Evolutionary conservation across 176 grass and related monocot genomes (phyloP), one percentile per base, ranked within the genome.

Genomic region (Poa pratensis): DNA sequence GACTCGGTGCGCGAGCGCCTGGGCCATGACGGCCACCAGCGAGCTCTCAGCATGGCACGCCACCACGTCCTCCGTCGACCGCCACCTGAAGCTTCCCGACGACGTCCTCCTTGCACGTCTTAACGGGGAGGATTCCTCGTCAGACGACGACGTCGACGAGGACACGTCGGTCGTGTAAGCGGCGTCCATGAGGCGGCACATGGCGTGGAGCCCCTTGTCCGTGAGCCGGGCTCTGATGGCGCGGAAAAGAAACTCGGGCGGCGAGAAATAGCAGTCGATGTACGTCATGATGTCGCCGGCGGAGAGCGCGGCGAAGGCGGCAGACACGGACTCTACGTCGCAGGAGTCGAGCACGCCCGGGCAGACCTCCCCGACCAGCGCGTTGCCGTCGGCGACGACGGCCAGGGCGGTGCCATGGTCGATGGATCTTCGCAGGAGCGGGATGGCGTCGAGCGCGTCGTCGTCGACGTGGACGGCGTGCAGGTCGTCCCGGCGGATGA

Each of bases 1-100:
- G 3, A 98, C 91, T n/a, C 93, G 86, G 48, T 90, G 87, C 4
- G 93, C 80, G 17, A 98, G 82, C 0, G 96, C 93, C 81, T 98
- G 96, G n/a, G 91, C 87, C 89, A 95, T 95, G 77, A 92, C 89
- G 14, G 96, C 96, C 81, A 98, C 85, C 9, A 98, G 91, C 30
- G 96, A 94, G 57, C 91, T 98, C 77, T 60, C 91, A 0, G 96
- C 76, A 23, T 90, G 87, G 86, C 96, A 98, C 8, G 86, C 89
- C 51, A 77, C 89, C 34, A 90, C 75, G 37, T 94, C 90, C 48
- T 86, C 82, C 12, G 89, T 81, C 34, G 86, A 85, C 52, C 90
- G 77, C 82, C 85, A 82, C 28, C 61, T 64, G 69, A 88, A 86
- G 75, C 82, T 84, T 54, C 90, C 76, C 26, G 92, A 86, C 2